Percentiles rank a stretch among this genome's conserved stretches.
Evolutionary conservation across 805 yeast genomes (phyloP).

Genomic region (Schwanniomyces vanrijiae): DNA sequence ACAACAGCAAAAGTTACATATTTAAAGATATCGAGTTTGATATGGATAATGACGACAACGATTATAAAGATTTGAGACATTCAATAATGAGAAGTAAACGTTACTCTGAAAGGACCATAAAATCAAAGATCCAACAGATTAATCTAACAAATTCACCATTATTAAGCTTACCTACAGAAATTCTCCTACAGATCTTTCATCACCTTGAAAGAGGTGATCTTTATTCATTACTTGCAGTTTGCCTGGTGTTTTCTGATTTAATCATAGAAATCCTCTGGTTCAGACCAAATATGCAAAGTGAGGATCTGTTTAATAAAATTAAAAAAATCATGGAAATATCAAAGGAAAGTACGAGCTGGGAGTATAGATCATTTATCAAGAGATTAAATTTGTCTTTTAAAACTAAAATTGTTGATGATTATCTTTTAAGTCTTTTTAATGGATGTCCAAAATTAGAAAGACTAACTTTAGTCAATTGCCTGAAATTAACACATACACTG

Average conservation of each 20-base stretch:
- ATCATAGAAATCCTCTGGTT: constrained; percentile 84
- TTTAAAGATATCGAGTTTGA: constrained; percentile 18
- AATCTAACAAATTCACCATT: constrained; percentile 36
- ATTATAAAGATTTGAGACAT: constrained; percentile 34
- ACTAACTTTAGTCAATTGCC: constrained; percentile 80
- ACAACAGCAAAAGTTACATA: constrained; percentile 1
- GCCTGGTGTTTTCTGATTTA: constrained; percentile 76
- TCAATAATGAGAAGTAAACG: constrained; percentile 31
- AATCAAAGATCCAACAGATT: constrained; percentile 22
- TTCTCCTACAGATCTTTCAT: constrained; percentile 65
- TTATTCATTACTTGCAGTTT: constrained; percentile 65
- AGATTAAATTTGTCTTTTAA: constrained; percentile 79
- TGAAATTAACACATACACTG: constrained; percentile 58
- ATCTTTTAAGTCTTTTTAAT: constrained; percentile 55
- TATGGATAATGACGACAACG: constrained; percentile 35
- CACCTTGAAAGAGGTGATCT: constrained; percentile 62
- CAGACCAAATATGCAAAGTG: constrained; percentile 69
- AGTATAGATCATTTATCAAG: constrained; percentile 67
- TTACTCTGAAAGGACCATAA: constrained; percentile 12
- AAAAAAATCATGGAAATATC: constrained; percentile 54
- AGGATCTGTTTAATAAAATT: constrained; percentile 50
- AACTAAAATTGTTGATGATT: constrained; percentile 65
- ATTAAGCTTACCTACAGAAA: constrained; percentile 55
- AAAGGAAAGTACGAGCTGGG: constrained; percentile 54
- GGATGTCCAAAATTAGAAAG: constrained; percentile 81